phyloP scores from a whole-genome alignment of 2,329 filamentous ascomycete genomes.

The Tolypocladium amazonense region DNA sequence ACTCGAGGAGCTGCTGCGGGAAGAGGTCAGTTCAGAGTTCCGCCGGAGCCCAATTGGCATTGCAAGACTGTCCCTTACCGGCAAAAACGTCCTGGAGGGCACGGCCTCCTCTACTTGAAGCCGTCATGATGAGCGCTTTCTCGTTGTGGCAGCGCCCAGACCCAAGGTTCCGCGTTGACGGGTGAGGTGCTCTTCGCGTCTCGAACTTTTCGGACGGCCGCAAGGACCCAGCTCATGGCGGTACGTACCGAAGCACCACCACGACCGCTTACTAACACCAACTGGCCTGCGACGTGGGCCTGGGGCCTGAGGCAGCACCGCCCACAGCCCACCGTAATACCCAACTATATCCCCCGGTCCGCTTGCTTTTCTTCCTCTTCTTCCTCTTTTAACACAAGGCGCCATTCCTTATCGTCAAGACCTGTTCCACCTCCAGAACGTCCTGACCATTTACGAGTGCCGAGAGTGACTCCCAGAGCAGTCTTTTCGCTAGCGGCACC shows the following conservation, averaged over 20 bases:
- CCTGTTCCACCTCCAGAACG: conserved; percentile 57
- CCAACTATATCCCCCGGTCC: conserved; percentile 4
- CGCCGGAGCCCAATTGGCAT: not conserved
- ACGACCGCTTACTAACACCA: conserved; percentile 7
- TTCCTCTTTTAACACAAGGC: conserved; percentile 42
- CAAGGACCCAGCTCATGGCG: not conserved
- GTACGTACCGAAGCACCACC: not conserved
- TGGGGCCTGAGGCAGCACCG: conserved; percentile 17
- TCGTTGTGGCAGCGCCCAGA: conserved; percentile 5
- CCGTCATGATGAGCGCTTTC: conserved; percentile 29
- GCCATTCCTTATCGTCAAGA: conserved; percentile 95
- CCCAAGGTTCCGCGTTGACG: not conserved
- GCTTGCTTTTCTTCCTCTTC: conserved; percentile 9
- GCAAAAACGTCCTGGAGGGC: conserved; percentile 37
- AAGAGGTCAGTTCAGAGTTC: conserved; percentile 2
- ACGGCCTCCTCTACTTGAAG: conserved; percentile 45
- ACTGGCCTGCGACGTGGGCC: not conserved
- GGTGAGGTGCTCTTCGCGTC: conserved; percentile 6
- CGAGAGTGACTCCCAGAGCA: conserved; percentile 62
- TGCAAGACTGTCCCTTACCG: conserved; percentile 27
- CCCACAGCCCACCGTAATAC: conserved; percentile 1
- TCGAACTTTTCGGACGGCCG: conserved; percentile 12
- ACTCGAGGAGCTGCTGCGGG: conserved; percentile 17
- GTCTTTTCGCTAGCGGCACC: conserved; percentile 98
- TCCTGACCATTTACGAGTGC: conserved; percentile 88